Evolutionary conservation across 208 protist genomes (phyloP).

Genomic region (Trichomonas vaginalis): DNA sequence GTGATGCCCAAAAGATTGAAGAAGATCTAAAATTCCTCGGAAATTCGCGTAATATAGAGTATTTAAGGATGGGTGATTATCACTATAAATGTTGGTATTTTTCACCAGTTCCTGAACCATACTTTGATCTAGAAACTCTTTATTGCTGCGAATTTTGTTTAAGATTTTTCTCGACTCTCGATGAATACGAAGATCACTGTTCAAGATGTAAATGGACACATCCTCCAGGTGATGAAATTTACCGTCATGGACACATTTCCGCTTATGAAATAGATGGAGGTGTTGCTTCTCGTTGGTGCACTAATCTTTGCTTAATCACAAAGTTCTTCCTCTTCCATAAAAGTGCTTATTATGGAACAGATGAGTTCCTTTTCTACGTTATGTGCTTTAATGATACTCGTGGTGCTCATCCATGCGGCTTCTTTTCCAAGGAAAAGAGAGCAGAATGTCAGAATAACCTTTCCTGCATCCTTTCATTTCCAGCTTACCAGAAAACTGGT

Average conservation of each 20-base stretch:
- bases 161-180: neutral
- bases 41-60: neutral
- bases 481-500: slow-evolving; percentile 73
- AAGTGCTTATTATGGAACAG: slow-evolving; percentile 94
- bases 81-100: neutral
- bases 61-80: neutral
- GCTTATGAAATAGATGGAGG: slow-evolving; percentile 68
- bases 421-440: slow-evolving; percentile 74
- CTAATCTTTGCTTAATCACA: slow-evolving; percentile 89
- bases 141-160: slow-evolving; percentile 24
- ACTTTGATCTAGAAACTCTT: neutral
- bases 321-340: slow-evolving; percentile 99
- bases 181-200: neutral
- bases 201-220: slow-evolving; percentile 36
- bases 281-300: slow-evolving; percentile 30
- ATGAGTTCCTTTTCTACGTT: slow-evolving; percentile 95
- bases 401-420: slow-evolving; percentile 78
- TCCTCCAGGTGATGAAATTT: slow-evolving; percentile 70
- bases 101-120: neutral
- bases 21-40: neutral
- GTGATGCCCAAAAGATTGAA: neutral
- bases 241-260: slow-evolving; percentile 53
- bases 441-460: slow-evolving; percentile 25
- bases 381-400: slow-evolving; percentile 66
- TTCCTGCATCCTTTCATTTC: slow-evolving; percentile 90